These are phyloP conservation scores for Protomyces gravidus DNA, from an alignment of 1,139 yeast species.

Conservation along the genomic window DNA sequence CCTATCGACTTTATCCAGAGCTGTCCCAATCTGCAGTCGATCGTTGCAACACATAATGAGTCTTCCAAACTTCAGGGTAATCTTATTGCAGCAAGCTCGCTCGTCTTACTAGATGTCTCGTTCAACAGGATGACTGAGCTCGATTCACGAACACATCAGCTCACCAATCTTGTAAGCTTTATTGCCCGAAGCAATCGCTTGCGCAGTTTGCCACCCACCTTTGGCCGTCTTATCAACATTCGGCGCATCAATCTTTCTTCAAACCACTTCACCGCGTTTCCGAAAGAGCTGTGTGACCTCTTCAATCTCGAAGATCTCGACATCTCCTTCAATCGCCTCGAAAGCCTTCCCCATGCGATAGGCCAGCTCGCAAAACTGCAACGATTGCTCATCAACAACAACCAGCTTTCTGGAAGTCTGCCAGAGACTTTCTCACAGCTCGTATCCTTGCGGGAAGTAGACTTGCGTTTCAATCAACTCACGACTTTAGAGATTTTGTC, in stretches of 20 bases:
- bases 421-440: conserved; percentile 56
- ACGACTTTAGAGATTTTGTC: conserved; percentile 62
- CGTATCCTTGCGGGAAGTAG: conserved; percentile 62
- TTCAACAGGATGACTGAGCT: conserved; percentile 41
- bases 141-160: conserved; percentile 6
- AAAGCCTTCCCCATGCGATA: conserved; percentile 57
- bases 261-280: conserved; percentile 65
- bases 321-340: conserved; percentile 73
- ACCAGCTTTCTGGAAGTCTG: conserved; percentile 55
- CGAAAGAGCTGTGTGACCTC: conserved; percentile 64
- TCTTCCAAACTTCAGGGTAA: conserved; percentile 69
- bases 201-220: conserved; percentile 57
- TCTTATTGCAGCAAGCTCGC: conserved; percentile 61
- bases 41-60: conserved; percentile 69
- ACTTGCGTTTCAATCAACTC: conserved; percentile 70
- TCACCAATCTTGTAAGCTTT: conserved; percentile 33
- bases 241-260: conserved; percentile 70
- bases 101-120: conserved; percentile 63
- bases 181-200: conserved; percentile 61
- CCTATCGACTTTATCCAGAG: conserved; percentile 84
- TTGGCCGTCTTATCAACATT: conserved; percentile 55
- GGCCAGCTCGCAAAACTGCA: conserved; percentile 57
- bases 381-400: conserved; percentile 70
- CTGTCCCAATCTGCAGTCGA: conserved; percentile 62
- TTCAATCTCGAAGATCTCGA: conserved; percentile 63